A percentile compares a stretch with the other conserved stretches of the same genome.
Evolutionary conservation across 306 rosid genomes (phyloP).

Genomic region (Carpinus viminea): DNA sequence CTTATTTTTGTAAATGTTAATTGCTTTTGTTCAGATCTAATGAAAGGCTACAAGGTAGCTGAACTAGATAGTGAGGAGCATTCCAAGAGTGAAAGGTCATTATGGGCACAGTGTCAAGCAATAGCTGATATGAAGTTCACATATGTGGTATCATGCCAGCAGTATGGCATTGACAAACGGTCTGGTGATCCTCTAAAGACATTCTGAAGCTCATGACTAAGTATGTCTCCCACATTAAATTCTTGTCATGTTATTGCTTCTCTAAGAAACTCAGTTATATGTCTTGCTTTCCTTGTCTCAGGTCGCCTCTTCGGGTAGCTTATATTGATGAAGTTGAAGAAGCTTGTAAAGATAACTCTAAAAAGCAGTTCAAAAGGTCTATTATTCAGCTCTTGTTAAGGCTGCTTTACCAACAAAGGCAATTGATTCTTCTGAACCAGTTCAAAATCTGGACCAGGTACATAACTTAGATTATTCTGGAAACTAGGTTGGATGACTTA

Average conservation of each 20-base stretch:
- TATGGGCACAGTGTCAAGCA: conserved; percentile 83
- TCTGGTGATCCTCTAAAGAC: conserved; percentile 77
- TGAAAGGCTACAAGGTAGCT: conserved; percentile 94
- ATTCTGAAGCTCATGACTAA: conserved; percentile 83
- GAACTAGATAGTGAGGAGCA: conserved; percentile 54
- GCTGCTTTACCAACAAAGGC: conserved; percentile 76
- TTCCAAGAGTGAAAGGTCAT: conserved; percentile 55
- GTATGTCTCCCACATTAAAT: conserved; percentile 41
- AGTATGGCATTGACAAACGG: conserved; percentile 84
- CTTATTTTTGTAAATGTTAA: conserved; percentile 23
- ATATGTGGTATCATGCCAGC: conserved; percentile 91
- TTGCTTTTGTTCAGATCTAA: conserved; percentile 53
- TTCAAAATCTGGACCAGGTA: conserved; percentile 85
- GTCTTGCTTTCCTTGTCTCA: conserved; percentile 33
- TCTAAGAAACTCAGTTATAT: conserved; percentile 21
- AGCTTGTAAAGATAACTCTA: conserved; percentile 54
- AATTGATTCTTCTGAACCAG: conserved; percentile 75
- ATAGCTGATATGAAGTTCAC: conserved; percentile 89
- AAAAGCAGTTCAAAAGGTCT: conserved; percentile 68
- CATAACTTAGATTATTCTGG: conserved; percentile 26
- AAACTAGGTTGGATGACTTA: neutral
- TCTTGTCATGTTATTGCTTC: conserved; percentile 23
- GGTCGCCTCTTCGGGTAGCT: conserved; percentile 94
- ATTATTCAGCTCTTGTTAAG: conserved; percentile 85
- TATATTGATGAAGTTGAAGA: conserved; percentile 96